Conservation (phyloP, 306 rosid species). For the Citrullus colocynthis region DNA sequence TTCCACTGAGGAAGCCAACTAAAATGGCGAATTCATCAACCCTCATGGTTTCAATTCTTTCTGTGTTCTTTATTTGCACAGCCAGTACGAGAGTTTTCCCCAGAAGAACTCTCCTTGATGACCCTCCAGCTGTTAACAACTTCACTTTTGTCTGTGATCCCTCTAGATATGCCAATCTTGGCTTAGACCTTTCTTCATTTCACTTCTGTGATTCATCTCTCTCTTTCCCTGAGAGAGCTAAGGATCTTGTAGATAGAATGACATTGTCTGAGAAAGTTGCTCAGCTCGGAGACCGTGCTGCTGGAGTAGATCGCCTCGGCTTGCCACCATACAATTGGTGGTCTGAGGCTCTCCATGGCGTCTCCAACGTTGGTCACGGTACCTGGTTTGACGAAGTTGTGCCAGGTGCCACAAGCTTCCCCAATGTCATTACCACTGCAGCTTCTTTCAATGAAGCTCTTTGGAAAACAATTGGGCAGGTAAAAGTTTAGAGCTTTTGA, state of each 20-base stretch:
- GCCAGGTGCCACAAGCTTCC: background rate
- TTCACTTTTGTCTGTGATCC: conserved; percentile 9
- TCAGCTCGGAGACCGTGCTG: background rate
- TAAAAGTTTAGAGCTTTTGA: background rate
- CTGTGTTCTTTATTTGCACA: background rate
- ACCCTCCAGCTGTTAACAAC: background rate
- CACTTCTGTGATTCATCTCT: background rate
- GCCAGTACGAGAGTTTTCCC: background rate
- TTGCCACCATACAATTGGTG: background rate
- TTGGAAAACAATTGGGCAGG: background rate
- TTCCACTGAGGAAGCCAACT: too few relatives aligned
- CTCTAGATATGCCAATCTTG: background rate
- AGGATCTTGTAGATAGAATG: conserved; percentile 1
- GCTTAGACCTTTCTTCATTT: background rate
- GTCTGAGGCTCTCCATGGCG: conserved; percentile 3
- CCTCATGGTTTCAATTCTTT: background rate
- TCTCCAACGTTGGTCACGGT: background rate
- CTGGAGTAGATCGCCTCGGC: background rate
- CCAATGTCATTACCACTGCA: conserved; percentile 2
- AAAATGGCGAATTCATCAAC: background rate
- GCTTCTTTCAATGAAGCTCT: background rate
- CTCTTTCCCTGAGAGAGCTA: background rate
- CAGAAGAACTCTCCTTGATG: background rate
- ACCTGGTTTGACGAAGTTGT: background rate
- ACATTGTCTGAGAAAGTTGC: conserved; percentile 1